Base-by-base conservation (phyloP, 1,139 yeast species). In the Pichia inconspicua region DNA sequence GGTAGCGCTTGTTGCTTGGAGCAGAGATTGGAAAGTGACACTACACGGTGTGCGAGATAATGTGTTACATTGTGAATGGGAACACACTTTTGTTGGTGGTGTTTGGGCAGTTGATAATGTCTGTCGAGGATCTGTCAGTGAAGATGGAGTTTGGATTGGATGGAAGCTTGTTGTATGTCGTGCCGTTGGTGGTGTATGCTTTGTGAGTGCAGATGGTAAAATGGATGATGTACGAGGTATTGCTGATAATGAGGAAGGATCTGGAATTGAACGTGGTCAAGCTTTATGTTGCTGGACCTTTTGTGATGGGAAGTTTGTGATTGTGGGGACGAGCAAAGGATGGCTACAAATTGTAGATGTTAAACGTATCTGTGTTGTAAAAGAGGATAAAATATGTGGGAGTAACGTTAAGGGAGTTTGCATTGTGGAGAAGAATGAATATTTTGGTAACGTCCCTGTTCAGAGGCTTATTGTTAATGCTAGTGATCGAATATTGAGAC, bases 241-340 rank as follows among this genome's bases (percentile, higher is more conserved):
- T 15, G 41, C 15, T 7, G 8, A 46, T 9, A 40, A n/a, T 57
- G 61, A 66, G 9, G 58, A 60, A 5, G 38, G 40, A 28, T 41
- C 27, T 38, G 12, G 42, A 19, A 39, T 9, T 5, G 38, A 31
- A 25, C 19, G 41, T 47, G 65, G 60, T 63, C 3, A 55, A 60
- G 2, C 51, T 1, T 36, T 50, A 14, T 53, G 53, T 32, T 43
- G 50, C 28, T 70, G 65, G 43, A 75, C 68, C 64, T 70, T 67
- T 31, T 71, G 70, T 27, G 71, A 68, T 51, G 87, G 80, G 4
- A 67, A 64, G 40, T 79, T 75, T 54, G 69, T 86, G 3, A 68
- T 86, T 42, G 69, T 83, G 0, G 97, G 97, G 0, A 86, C 96
- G 2, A 82, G 82, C 49, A 82, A 84, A 62, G 97, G 97, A 0